Evolutionary conservation across 495 filamentous ascomycete genomes (phyloP).

Genomic region (Aspergillus sparsus): DNA sequence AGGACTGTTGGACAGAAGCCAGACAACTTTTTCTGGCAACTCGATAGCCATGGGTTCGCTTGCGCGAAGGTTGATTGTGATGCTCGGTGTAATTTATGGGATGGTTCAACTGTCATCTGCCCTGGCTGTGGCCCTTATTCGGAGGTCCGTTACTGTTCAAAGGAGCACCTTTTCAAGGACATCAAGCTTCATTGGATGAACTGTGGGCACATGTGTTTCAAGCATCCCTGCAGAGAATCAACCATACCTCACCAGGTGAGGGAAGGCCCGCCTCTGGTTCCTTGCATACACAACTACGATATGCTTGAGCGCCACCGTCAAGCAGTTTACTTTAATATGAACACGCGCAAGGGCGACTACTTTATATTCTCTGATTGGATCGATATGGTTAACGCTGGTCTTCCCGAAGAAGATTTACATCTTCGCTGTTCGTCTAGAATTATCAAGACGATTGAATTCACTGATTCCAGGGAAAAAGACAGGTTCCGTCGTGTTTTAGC

Average conservation of each 20-base stretch:
- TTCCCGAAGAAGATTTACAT: conserved; percentile 6
- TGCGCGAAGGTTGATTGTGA: conserved; percentile 36
- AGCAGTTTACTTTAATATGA: conserved; percentile 35
- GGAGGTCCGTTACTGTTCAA: conserved; percentile 41
- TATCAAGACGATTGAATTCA: conserved; percentile 22
- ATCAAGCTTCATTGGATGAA: conserved; percentile 36
- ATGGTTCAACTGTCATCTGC: conserved; percentile 41
- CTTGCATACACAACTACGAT: conserved; percentile 31
- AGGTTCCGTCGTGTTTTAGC: conserved; percentile 42
- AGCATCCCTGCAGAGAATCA: conserved; percentile 17
- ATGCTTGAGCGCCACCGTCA: conserved; percentile 40
- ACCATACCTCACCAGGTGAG: conserved; percentile 25
- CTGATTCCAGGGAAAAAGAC: conserved; percentile 33
- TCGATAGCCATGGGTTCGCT: conserved; percentile 26
- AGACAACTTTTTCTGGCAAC: conserved; percentile 28
- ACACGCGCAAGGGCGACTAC: conserved; percentile 35
- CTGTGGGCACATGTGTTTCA: conserved; percentile 30
- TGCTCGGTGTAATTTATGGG: conserved; percentile 55
- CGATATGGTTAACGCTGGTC: conserved; percentile 17
- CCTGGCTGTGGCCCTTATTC: conserved; percentile 48
- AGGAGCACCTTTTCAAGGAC: conserved; percentile 39
- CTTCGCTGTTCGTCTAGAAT: conserved; percentile 32
- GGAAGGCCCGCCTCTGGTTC: conserved; percentile 32
- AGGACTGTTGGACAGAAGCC: conserved; percentile 16
- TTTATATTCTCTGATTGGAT: conserved; percentile 41